phyloP scores from a whole-genome alignment of 2,329 filamentous ascomycete genomes.

The Colletotrichum plurivorum region DNA sequence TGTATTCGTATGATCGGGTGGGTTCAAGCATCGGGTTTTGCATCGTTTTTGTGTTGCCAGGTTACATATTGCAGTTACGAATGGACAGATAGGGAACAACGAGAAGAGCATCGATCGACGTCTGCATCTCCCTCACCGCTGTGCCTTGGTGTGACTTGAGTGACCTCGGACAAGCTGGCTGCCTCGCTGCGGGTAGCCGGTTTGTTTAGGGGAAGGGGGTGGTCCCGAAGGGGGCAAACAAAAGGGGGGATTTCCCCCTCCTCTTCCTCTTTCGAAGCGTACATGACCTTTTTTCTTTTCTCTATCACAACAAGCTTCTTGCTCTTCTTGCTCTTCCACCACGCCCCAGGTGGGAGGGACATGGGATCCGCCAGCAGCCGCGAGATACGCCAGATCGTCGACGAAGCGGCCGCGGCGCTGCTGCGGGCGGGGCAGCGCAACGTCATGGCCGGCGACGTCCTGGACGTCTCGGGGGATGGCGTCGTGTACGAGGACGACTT shows the following conservation, averaged over 20 bases:
- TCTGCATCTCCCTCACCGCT: neutral
- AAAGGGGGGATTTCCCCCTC: neutral
- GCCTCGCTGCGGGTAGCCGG: constrained; percentile 23
- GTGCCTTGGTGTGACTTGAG: neutral
- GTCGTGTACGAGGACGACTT: neutral
- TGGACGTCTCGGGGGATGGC: neutral
- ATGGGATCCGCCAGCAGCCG: constrained; percentile 30
- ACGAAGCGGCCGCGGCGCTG: constrained; percentile 18
- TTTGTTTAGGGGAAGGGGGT: neutral
- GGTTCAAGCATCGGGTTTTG: constrained; percentile 23
- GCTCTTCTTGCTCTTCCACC: no score
- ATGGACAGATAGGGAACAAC: constrained; percentile 14
- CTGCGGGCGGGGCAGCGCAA: neutral
- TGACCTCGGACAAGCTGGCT: constrained; percentile 2
- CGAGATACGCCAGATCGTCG: constrained; percentile 24
- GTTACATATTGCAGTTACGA: constrained; percentile 23
- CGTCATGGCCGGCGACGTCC: neutral
- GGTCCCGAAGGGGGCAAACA: neutral
- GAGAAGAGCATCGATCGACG: neutral
- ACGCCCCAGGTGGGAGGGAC: neutral
- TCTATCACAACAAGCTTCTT: neutral
- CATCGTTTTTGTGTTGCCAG: constrained; percentile 14
- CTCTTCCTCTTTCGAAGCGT: no score
- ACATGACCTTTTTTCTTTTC: no score
- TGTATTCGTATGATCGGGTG: constrained; percentile 21